Percentiles rank a stretch among this genome's conserved stretches.
Evolutionary conservation across 169 alveolate genomes (phyloP).

Genomic region (Cardiosporidium cionae): DNA sequence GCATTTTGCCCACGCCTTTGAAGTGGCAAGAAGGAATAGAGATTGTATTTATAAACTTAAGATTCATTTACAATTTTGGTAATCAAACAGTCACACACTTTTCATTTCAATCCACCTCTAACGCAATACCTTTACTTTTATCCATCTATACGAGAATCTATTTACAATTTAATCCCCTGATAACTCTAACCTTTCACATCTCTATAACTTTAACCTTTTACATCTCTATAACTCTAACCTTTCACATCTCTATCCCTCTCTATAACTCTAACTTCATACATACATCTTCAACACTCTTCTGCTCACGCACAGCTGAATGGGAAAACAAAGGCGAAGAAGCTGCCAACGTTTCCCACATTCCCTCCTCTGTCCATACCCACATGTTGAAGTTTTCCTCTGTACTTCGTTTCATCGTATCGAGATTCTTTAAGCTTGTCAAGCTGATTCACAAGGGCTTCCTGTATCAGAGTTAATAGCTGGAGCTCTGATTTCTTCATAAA

Average conservation of each 20-base stretch:
- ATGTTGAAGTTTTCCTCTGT: constrained; percentile 1
- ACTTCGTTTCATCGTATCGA: constrained; percentile 26
- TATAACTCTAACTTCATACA: not conserved
- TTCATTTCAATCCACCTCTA: no score
- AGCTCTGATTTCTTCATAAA: constrained; percentile 46
- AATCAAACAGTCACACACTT: no score
- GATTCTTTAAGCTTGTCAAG: constrained; percentile 42
- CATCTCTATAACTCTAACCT: not conserved
- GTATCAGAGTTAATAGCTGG: constrained; percentile 44
- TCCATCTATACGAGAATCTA: no score
- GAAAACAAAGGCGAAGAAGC: not conserved
- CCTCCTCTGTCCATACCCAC: not conserved
- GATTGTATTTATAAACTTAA: no score
- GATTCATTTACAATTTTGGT: no score
- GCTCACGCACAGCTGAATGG: not conserved
- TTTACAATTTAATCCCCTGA: not conserved
- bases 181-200: not conserved
- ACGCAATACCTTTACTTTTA: no score
- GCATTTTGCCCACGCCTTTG: no score
- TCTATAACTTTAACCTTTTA: not conserved
- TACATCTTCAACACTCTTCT: not conserved
- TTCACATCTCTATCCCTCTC: not conserved
- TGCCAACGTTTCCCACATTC: not conserved
- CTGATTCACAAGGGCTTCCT: constrained; percentile 63
- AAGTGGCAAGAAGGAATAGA: no score